These are phyloP conservation scores for Phaffia tasmanica DNA, from an alignment of 768 basidiomycete genomes.

Conservation along the genomic window DNA sequence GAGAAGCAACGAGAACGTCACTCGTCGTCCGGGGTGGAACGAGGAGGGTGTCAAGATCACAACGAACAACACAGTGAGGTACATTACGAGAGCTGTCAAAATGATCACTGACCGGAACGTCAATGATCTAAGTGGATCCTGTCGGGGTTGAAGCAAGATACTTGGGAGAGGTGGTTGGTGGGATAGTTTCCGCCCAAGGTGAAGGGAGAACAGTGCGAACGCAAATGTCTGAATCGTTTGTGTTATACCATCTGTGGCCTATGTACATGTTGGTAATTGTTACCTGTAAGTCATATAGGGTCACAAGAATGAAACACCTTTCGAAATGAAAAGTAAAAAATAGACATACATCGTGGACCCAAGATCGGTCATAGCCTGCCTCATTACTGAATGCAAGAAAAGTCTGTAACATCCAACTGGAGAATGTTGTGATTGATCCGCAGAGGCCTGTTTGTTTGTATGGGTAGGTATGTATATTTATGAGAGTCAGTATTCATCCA, in stretches of 20 bases:
- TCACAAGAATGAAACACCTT: background rate
- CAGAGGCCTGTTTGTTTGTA: conserved; percentile 86
- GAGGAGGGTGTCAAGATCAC: conserved; percentile 61
- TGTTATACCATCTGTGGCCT: conserved; percentile 81
- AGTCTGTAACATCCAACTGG: conserved; percentile 81
- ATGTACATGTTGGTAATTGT: conserved; percentile 9
- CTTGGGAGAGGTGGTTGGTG: conserved; percentile 36
- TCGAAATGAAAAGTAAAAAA: background rate
- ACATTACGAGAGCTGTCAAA: conserved; percentile 51
- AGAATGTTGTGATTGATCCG: conserved; percentile 92
- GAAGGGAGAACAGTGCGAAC: conserved; percentile 62
- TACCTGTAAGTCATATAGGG: no score
- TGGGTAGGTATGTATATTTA: conserved; percentile 79
- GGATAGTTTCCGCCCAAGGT: conserved; percentile 60
- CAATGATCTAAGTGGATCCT: conserved; percentile 36
- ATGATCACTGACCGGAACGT: conserved; percentile 43
- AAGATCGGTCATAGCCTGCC: conserved; percentile 44
- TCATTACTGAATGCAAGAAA: conserved; percentile 76
- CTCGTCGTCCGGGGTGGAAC: conserved; percentile 54
- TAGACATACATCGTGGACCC: conserved; percentile 58
- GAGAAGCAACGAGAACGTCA: conserved; percentile 77
- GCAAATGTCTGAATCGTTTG: conserved; percentile 68
- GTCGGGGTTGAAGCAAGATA: conserved; percentile 27
- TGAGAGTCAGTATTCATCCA: no score
- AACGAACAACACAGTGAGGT: conserved; percentile 62